Percentiles rank a stretch among this genome's conserved stretches.
Evolutionary conservation across 73 alveolate species (phyloP).

Genomic region (Paraurostyla sp.): DNA sequence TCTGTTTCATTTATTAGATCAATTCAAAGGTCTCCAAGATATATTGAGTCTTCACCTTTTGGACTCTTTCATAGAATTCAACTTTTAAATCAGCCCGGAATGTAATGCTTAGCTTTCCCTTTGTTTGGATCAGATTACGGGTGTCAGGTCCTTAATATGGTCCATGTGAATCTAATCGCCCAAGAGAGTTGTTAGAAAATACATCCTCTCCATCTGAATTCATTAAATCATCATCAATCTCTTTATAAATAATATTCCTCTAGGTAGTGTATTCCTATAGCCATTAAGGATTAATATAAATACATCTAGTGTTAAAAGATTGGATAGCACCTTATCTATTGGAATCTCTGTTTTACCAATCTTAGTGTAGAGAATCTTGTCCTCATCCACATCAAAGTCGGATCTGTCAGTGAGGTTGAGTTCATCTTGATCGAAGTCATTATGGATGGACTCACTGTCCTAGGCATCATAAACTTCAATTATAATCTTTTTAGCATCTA

Average conservation of each 20-base stretch:
- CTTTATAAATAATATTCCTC: not conserved
- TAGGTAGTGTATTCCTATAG: slow-evolving; percentile 7
- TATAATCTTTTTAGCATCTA: slow-evolving; percentile 27
- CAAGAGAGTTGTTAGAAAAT: slow-evolving; percentile 9
- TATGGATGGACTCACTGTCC: not conserved
- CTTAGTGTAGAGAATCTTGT: slow-evolving; percentile 8
- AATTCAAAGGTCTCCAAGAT: slow-evolving; percentile 9
- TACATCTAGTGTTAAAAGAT: slow-evolving; percentile 27
- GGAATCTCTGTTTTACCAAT: slow-evolving; percentile 54
- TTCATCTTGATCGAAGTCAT: not conserved
- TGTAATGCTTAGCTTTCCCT: slow-evolving; percentile 12
- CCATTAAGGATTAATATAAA: not conserved
- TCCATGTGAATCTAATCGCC: not conserved
- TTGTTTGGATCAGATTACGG: not conserved
- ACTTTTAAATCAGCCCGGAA: slow-evolving; percentile 25
- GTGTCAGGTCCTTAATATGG: not conserved
- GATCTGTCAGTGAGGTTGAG: not conserved
- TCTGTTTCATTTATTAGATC: not conserved
- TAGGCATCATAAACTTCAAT: slow-evolving; percentile 50
- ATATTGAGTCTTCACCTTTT: not conserved
- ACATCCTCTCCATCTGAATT: slow-evolving; percentile 37
- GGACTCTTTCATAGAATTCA: not conserved
- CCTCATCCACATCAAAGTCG: slow-evolving; percentile 28
- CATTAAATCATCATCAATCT: not conserved
- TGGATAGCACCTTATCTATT: slow-evolving; percentile 11